Evolutionary conservation across 1,284 basidiomycete genomes (phyloP), one percentile per base, ranked within the genome.

Genomic region (Veloporphyrellus conicus): DNA sequence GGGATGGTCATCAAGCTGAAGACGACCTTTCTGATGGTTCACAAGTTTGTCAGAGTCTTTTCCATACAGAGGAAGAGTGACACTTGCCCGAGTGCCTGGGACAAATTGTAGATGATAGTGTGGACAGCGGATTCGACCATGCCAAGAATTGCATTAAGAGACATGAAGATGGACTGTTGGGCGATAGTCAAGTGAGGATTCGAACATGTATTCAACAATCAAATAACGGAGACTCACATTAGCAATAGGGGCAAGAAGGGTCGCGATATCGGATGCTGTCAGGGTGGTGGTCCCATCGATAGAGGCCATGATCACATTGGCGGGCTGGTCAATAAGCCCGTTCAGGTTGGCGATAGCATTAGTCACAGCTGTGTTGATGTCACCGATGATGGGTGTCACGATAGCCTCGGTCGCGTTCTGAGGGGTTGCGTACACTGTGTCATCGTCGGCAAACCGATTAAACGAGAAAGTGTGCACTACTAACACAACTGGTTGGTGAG

Each of bases 401-500:
- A 2, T 37, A 3, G 0, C 56, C 35, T 53, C 12, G 10, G 55
- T 58, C 25, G 54, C 56, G 25, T 56, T 59, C 12, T 31, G 18
- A 19, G 43, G 0, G n/a, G 27, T 56, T 15, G 53, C 56, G 37
- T 49, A 58, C 8, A 40, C 55, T 58, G 34, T 10, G 38, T 29
- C 23, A 29, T 45, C 8, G 10, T 56, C 22, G 45, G 32, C n/a
- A 36, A 33, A 15, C 2, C 9, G n/a, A 42, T 34, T 18, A 38
- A 22, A 32, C 9, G 12, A 37, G 16, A 20, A 14, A 2, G 7
- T 18, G 16, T 14, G 18, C 18, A 7, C 33, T 29, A 40, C 56
- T 41, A 34, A 56, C 56, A 38, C 35, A 58, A 2, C 35, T 39
- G 19, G 38, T 58, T 23, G 10, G 56, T 41, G 11, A 49, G 47